These are phyloP conservation scores for Corylus heterophylla DNA, from an alignment of 306 rosid species.

Conservation along the genomic window DNA sequence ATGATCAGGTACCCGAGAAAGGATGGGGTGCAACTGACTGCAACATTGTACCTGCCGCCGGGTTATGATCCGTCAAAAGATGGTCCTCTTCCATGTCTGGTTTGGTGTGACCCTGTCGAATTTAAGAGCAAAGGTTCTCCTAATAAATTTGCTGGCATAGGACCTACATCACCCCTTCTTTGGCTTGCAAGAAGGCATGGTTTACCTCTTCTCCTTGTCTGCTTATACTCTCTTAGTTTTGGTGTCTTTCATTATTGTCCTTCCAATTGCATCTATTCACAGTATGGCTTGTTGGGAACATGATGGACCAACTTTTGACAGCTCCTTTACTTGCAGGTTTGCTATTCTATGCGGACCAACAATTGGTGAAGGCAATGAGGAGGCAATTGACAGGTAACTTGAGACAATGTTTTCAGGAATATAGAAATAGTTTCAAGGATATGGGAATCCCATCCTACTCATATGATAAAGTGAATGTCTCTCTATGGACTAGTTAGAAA, in stretches of 20 bases:
- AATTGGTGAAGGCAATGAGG: slow-evolving; percentile 50
- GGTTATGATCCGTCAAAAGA: slow-evolving; percentile 79
- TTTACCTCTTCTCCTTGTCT: slow-evolving; percentile 22
- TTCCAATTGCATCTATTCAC: slow-evolving; percentile 10
- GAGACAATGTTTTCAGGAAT: slow-evolving; percentile 9
- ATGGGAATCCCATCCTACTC: slow-evolving; percentile 14
- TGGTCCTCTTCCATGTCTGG: slow-evolving; percentile 93
- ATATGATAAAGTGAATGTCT: slow-evolving; percentile 14
- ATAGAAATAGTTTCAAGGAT: slow-evolving; percentile 12
- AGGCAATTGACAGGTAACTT: slow-evolving; percentile 92
- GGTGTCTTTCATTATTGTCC: slow-evolving; percentile 17
- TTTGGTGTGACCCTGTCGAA: slow-evolving; percentile 99
- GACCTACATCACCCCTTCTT: slow-evolving; percentile 93
- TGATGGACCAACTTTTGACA: slow-evolving; percentile 34
- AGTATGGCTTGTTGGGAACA: slow-evolving; percentile 14
- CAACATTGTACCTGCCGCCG: slow-evolving; percentile 93
- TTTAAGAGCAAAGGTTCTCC: slow-evolving; percentile 99
- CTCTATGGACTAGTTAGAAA: not conserved
- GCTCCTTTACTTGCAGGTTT: slow-evolving; percentile 64
- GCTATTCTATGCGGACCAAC: slow-evolving; percentile 96
- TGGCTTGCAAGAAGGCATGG: slow-evolving; percentile 90
- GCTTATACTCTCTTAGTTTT: slow-evolving; percentile 11
- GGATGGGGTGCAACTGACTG: slow-evolving; percentile 97
- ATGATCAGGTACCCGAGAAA: slow-evolving; percentile 91
- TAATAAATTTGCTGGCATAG: slow-evolving; percentile 95